Conservation (phyloP, 192 early-diverging fungal species). For the Pecoramyces ruminantium region DNA sequence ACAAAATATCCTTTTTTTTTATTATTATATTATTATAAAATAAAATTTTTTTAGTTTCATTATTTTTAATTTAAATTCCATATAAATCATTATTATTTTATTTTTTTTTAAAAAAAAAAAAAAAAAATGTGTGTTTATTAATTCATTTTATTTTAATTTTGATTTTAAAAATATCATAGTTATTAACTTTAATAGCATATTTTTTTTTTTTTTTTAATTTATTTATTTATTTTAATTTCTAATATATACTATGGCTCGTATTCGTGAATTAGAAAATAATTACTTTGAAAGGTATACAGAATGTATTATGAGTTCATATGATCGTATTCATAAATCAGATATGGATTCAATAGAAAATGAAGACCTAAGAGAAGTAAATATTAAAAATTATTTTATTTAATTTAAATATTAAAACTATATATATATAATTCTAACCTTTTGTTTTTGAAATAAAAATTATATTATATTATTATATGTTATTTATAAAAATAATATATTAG, state of each 20-base stretch:
- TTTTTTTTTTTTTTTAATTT: not conserved
- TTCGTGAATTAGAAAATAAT: constrained; percentile 42
- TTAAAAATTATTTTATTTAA: not conserved
- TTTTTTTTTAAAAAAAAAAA: no score
- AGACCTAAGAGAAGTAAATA: constrained; percentile 11
- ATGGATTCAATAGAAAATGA: constrained; percentile 30
- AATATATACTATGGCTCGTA: constrained; percentile 18
- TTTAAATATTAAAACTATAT: not conserved
- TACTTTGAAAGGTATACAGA: constrained; percentile 36
- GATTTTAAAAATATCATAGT: no score
- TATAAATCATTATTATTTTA: no score
- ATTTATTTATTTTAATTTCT: no score
- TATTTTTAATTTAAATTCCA: no score
- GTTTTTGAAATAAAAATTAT: no score
- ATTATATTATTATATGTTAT: constrained; percentile 3
- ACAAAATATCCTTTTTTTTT: not conserved
- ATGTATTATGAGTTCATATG: constrained; percentile 21
- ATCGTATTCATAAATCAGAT: constrained; percentile 39
- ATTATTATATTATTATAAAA: no score
- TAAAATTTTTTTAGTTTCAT: no score
- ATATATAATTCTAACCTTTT: no score
- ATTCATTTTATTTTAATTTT: no score
- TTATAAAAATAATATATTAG: constrained; percentile 11
- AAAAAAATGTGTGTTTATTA: no score
- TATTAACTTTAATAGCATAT: not conserved